phyloP scores from a whole-genome alignment of 2,329 filamentous ascomycete species.

The Lachnellula occidentalis region DNA sequence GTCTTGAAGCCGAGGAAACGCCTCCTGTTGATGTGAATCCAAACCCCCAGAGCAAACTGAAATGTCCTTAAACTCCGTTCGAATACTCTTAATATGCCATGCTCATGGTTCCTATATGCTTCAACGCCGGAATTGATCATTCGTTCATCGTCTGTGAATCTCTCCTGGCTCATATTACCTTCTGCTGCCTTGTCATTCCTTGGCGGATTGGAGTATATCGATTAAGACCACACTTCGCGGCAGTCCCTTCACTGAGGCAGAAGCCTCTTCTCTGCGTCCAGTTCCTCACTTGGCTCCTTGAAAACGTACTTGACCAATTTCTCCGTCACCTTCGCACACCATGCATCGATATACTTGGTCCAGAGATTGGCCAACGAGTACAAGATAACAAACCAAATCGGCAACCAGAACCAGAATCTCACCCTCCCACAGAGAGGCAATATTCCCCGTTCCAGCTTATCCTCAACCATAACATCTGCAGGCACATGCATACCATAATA shows the following conservation, averaged over 20 bases:
- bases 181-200: no score
- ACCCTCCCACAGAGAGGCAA: constrained; percentile 34
- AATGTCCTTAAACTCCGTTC: not conserved
- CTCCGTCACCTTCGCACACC: constrained; percentile 42
- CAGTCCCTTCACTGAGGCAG: constrained; percentile 9
- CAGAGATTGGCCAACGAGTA: constrained; percentile 44
- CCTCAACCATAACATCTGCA: constrained; percentile 22
- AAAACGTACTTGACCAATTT: constrained; percentile 28
- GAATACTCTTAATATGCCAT: not conserved
- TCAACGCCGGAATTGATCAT: no score
- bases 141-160: no score
- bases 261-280: constrained; percentile 16
- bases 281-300: constrained; percentile 12
- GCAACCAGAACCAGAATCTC: constrained; percentile 35
- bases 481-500: constrained; percentile 43
- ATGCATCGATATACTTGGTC: constrained; percentile 50
- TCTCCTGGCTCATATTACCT: no score
- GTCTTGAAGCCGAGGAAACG: no score
- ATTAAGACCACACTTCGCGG: not conserved
- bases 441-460: constrained; percentile 31
- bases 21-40: no score
- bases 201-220: no score
- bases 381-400: constrained; percentile 43
- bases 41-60: no score
- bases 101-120: not conserved